Base-by-base conservation (phyloP, 768 basidiomycete species). In the Termitomyces sp. region DNA sequence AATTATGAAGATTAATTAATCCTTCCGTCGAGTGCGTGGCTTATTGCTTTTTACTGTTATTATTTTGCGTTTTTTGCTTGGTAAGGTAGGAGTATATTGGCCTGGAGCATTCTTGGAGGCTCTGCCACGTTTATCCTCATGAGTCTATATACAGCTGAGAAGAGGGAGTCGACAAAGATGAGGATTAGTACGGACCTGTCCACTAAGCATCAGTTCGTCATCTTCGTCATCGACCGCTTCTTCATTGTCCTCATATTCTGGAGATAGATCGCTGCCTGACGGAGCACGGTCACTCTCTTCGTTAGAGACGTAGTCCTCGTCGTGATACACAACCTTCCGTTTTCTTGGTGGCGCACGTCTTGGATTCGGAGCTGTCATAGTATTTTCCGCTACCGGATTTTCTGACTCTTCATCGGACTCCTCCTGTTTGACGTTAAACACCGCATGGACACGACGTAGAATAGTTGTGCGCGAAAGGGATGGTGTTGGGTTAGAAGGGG, bases 341-440 rank as follows among this genome's bases (percentile, higher is more conserved):
- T 59, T 61, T 52, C 57, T 61, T 23, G 34, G 50, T 40, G 41
- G 27, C 7, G 17, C 16, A 12, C 27, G 30, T 19, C 30, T 39
- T 17, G 44, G 37, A 25, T 12, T 16, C 2, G 49, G 44, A 12
- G 49, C 2, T 11, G 8, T 32, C 17, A 40, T n/a, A 19, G 23
- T 41, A 19, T 45, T 39, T 42, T 60, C 53, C 4, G 30, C 21
- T 35, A 41, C 55, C 9, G 40, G 8, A 5, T 61, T 32, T 27
- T 48, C 51, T 2, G 56, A 46, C 32, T 63, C 60, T 1, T 54
- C 56, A 28, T 64, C 63, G 3, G 76, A 73, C 3, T 81, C 83
- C 67, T 89, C 86, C 54, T 78, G 78, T 63, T 89, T 89, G 37
- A 89, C 80, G 34, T 79, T 73, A 1, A 88, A 72, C 19, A 88